These are phyloP conservation scores for Simplicillium aogashimaense DNA, from an alignment of 2,329 filamentous ascomycete genomes.

Conservation along the genomic window DNA sequence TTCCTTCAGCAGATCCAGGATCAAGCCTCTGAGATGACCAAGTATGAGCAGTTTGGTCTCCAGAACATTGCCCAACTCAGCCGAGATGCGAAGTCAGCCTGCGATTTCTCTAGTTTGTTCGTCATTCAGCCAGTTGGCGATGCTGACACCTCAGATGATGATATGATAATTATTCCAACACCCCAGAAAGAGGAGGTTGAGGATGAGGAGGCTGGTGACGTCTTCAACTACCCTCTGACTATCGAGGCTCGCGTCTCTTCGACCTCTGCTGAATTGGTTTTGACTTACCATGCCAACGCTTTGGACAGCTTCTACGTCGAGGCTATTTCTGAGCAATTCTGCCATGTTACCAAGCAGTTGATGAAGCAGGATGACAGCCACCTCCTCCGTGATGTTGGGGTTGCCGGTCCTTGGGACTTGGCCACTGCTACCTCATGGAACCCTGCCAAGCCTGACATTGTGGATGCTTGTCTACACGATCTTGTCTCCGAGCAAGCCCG, in stretches of 20 bases:
- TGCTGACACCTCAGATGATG: no score
- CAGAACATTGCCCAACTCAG: conserved; percentile 10
- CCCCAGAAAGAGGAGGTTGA: no score
- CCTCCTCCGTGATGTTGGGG: background rate
- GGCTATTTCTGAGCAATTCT: background rate
- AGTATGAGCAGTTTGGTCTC: conserved; percentile 11
- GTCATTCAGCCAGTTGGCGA: conserved; percentile 1
- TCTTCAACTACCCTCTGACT: conserved; percentile 2
- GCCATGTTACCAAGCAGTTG: background rate
- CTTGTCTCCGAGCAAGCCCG: background rate
- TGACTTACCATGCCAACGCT: background rate
- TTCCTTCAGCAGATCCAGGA: background rate
- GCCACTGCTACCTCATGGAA: no score
- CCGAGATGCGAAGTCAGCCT: conserved; percentile 4
- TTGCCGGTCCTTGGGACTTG: background rate
- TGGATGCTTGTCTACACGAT: background rate
- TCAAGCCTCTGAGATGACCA: conserved; percentile 7
- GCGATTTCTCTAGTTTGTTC: conserved; percentile 1
- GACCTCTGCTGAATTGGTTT: background rate
- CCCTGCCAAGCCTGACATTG: background rate
- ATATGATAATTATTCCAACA: no score
- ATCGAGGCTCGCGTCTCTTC: background rate
- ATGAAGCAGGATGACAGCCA: background rate
- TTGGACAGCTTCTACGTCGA: background rate
- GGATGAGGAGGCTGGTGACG: no score